Percentiles rank a stretch among this genome's conserved stretches.
Evolutionary conservation across 2,329 filamentous ascomycete genomes (phyloP).

Genomic region (Pyricularia sp.): DNA sequence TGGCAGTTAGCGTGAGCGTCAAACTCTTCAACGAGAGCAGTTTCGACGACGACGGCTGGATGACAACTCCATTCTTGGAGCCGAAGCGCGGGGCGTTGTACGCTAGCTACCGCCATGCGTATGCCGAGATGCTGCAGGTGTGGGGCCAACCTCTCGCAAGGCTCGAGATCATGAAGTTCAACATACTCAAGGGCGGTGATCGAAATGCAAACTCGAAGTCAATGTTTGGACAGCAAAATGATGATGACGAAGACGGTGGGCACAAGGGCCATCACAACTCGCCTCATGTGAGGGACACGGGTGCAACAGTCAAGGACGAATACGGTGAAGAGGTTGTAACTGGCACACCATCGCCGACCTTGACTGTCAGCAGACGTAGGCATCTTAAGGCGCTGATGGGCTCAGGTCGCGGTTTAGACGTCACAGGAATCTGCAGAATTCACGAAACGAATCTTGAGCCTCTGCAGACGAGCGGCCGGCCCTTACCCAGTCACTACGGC

Average conservation of each 20-base stretch:
- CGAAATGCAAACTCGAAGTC: conserved; percentile 12
- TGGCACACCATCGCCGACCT: conserved; percentile 20
- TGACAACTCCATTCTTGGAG: conserved; percentile 45
- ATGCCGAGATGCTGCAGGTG: conserved; percentile 56
- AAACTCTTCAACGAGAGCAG: conserved; percentile 47
- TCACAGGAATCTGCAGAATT: conserved; percentile 48
- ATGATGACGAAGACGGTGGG: not conserved
- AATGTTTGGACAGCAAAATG: not conserved
- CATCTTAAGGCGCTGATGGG: conserved; percentile 35
- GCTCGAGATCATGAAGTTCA: conserved; percentile 58
- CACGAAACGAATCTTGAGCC: conserved; percentile 52
- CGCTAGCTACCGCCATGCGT: conserved; percentile 48
- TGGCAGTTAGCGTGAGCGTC: conserved; percentile 38
- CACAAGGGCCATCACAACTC: not conserved
- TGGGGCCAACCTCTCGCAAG: conserved; percentile 50
- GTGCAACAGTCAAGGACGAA: not conserved
- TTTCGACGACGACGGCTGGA: conserved; percentile 57
- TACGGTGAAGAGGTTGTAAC: conserved; percentile 8
- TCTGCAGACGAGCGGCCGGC: conserved; percentile 26
- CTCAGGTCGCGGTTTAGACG: conserved; percentile 45
- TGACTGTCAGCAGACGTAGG: conserved; percentile 40
- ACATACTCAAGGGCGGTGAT: conserved; percentile 33
- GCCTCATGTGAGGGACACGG: not conserved
- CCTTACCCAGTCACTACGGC: conserved; percentile 21
- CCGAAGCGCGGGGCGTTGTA: conserved; percentile 34